phyloP scores from a whole-genome alignment of 768 basidiomycete species.

The Kwoniella europaea region DNA sequence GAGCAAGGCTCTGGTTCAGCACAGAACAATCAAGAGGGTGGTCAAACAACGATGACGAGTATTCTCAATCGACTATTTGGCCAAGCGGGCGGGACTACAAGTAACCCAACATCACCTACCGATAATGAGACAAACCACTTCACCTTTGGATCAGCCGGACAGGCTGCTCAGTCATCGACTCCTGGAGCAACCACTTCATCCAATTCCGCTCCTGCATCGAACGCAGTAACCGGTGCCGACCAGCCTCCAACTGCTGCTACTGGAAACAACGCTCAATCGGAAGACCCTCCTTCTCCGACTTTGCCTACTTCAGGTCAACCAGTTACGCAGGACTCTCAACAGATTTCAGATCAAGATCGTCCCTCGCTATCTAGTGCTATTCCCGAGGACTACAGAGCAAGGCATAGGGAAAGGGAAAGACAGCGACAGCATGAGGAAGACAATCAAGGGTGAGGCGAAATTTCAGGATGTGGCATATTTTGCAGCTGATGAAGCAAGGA shows the following conservation, averaged over 20 bases:
- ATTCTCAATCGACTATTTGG: slow-evolving; percentile 45
- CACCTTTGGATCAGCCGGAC: slow-evolving; percentile 11
- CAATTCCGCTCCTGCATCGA: not conserved
- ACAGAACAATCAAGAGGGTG: slow-evolving; percentile 10
- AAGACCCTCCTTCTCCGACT: slow-evolving; percentile 4
- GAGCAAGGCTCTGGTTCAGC: not conserved
- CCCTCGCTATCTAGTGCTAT: slow-evolving; percentile 35
- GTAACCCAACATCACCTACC: slow-evolving; percentile 33
- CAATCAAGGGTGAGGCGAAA: slow-evolving; percentile 7
- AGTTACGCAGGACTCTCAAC: not conserved
- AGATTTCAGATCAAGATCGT: not conserved
- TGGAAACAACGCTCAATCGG: not conserved
- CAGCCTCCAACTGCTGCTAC: too few species aligned
- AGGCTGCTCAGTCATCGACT: not conserved
- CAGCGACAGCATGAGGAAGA: slow-evolving; percentile 24
- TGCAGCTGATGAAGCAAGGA: not conserved
- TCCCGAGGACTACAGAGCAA: slow-evolving; percentile 43
- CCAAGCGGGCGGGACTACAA: slow-evolving; percentile 33
- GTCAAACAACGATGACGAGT: slow-evolving; percentile 31
- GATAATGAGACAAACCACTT: slow-evolving; percentile 10
- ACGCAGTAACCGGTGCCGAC: not conserved
- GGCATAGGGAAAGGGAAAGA: slow-evolving; percentile 41
- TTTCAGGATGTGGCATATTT: not conserved
- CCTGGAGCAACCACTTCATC: not conserved
- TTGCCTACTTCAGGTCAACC: slow-evolving; percentile 17